phyloP scores from a whole-genome alignment of 148 eudicot genomes.

The Dysphania ambrosioides region DNA sequence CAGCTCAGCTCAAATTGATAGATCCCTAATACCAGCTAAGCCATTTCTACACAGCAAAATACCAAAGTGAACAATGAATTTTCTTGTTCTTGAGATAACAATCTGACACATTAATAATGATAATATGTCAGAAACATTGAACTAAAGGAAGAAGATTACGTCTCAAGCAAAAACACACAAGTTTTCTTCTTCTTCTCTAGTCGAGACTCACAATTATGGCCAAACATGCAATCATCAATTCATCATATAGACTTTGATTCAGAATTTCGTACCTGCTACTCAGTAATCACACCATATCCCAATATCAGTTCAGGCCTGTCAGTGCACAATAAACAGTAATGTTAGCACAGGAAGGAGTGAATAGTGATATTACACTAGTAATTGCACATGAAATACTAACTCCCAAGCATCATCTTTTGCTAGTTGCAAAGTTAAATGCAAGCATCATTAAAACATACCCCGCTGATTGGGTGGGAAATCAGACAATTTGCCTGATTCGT shows the following conservation, averaged over 20 bases:
- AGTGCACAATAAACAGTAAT: conserved; percentile 25
- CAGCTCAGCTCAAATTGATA: conserved; percentile 20
- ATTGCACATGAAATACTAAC: background rate
- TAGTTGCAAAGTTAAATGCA: background rate
- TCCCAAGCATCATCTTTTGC: background rate
- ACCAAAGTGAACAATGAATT: conserved; percentile 19
- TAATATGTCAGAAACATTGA: conserved; percentile 1
- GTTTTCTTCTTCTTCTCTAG: background rate
- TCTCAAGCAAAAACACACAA: background rate
- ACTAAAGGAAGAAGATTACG: background rate
- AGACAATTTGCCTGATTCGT: background rate
- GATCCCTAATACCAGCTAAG: conserved; percentile 16
- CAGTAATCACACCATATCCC: conserved; percentile 18
- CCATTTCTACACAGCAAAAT: conserved; percentile 20
- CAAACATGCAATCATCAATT: background rate
- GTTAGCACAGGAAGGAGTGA: conserved; percentile 10
- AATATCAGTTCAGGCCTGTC: conserved; percentile 32
- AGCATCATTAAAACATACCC: background rate
- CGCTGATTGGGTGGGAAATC: background rate
- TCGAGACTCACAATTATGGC: background rate
- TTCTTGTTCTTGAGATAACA: conserved; percentile 22
- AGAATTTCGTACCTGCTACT: conserved; percentile 19
- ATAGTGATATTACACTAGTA: background rate
- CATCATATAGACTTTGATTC: background rate
- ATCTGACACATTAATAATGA: conserved; percentile 18